A percentile compares a stretch with the other conserved stretches of the same genome.
Conservation (phyloP, 768 basidiomycete species). For the Baorangia bicolor region DNA sequence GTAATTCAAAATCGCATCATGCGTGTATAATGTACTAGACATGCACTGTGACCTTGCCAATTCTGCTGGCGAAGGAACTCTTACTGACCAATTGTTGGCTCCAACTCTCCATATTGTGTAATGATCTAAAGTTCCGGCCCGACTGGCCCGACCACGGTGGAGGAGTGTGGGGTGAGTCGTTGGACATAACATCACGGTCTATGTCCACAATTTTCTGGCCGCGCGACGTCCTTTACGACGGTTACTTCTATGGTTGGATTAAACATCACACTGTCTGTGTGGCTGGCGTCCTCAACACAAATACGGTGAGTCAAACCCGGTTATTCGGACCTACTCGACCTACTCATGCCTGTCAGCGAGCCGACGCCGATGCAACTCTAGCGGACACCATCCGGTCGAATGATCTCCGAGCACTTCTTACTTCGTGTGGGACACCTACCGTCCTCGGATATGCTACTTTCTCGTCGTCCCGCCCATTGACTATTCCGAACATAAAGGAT, state of each 20-base stretch:
- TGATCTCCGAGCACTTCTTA: slow-evolving; percentile 18
- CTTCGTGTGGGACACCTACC: slow-evolving; percentile 23
- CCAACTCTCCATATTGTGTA: too few species aligned
- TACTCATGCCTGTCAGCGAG: slow-evolving; percentile 11
- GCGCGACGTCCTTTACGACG: slow-evolving; percentile 41
- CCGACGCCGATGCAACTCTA: slow-evolving; percentile 16
- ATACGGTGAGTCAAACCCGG: slow-evolving; percentile 31
- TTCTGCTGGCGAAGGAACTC: too few species aligned
- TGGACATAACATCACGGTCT: neutral
- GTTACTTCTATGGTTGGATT: slow-evolving; percentile 62
- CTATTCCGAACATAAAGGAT: slow-evolving; percentile 35
- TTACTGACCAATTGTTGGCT: neutral
- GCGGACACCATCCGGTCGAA: slow-evolving; percentile 11
- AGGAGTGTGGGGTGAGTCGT: accelerated
- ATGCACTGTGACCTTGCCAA: too few species aligned
- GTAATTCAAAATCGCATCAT: neutral
- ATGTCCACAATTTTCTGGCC: slow-evolving; percentile 59
- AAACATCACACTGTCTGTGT: slow-evolving; percentile 45
- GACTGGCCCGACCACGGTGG: slow-evolving; percentile 1
- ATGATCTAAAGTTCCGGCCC: neutral
- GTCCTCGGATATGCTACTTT: slow-evolving; percentile 32
- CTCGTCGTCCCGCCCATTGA: slow-evolving; percentile 4
- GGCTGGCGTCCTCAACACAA: slow-evolving; percentile 45
- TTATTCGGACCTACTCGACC: neutral
- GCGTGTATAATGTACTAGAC: neutral